Evolutionary conservation across 805 yeast species (phyloP).

Genomic region (Candida schatavii): DNA sequence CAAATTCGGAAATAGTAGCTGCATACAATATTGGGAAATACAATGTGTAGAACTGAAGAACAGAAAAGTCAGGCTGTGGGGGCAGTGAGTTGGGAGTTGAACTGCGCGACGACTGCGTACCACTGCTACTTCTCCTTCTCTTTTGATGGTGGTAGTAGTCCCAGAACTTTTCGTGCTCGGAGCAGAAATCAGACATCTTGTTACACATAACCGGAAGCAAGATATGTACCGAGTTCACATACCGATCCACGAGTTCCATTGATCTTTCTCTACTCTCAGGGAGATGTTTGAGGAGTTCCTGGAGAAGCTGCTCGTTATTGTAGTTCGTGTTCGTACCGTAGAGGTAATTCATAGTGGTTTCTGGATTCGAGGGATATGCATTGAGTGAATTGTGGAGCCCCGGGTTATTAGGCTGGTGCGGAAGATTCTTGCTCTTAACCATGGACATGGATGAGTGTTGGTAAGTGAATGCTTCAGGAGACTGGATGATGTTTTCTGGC

Average conservation of each 20-base stretch:
- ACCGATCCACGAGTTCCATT: conserved; percentile 46
- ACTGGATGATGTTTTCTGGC: conserved; percentile 4
- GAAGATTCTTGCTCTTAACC: background rate
- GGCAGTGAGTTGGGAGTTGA: background rate
- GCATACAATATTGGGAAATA: conserved; percentile 57
- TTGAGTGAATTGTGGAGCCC: conserved; percentile 25
- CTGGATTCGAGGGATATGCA: conserved; percentile 32
- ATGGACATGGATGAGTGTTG: background rate
- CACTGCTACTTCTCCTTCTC: conserved; percentile 1
- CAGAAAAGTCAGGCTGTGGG: conserved; percentile 27
- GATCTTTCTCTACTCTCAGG: conserved; percentile 45
- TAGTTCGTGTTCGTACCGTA: conserved; percentile 40
- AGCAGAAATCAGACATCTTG: conserved; percentile 35
- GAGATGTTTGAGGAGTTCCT: conserved; percentile 39
- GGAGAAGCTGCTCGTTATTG: conserved; percentile 30
- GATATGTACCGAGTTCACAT: conserved; percentile 52
- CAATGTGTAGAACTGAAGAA: conserved; percentile 44
- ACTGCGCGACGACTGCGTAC: background rate
- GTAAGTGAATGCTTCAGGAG: conserved; percentile 1
- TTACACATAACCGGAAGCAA: conserved; percentile 52
- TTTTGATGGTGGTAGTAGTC: conserved; percentile 18
- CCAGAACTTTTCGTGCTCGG: conserved; percentile 52
- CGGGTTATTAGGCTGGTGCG: conserved; percentile 15
- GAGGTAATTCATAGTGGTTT: conserved; percentile 29
- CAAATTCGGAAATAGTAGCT: conserved; percentile 57